Percentiles rank a stretch among this genome's conserved stretches.
Evolutionary conservation across 352 stramenopile species (phyloP).

Genomic region (Phytophthora vignae): DNA sequence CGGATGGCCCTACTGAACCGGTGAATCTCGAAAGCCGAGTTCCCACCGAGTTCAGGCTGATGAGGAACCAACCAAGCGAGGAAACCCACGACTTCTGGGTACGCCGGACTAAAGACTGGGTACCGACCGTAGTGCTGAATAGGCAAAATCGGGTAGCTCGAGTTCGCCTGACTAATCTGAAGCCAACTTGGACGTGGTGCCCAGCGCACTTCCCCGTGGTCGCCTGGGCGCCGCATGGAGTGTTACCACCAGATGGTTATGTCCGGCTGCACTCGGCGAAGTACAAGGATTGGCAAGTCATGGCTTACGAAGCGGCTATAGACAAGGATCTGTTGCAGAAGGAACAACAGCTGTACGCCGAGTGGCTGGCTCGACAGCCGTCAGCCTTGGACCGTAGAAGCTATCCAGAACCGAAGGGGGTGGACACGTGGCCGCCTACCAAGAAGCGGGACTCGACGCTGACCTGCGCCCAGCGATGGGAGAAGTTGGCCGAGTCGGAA

Average conservation of each 20-base stretch:
- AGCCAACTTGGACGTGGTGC: slow-evolving; percentile 93
- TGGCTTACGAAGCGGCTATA: neutral
- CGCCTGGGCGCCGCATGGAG: neutral
- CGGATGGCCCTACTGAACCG: neutral
- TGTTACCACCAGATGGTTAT: neutral
- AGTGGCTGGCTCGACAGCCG: slow-evolving; percentile 1
- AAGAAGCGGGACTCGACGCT: neutral
- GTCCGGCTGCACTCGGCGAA: neutral
- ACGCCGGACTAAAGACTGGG: slow-evolving; percentile 17
- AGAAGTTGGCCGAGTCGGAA: neutral
- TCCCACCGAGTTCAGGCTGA: slow-evolving; percentile 42
- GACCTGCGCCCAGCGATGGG: neutral
- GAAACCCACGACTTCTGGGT: neutral
- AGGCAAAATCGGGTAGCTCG: slow-evolving; percentile 65
- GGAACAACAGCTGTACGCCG: slow-evolving; percentile 1
- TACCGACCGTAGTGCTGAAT: slow-evolving; percentile 54
- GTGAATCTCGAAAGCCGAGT: slow-evolving; percentile 12
- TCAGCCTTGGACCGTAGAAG: neutral
- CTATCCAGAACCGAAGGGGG: neutral
- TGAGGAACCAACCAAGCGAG: neutral
- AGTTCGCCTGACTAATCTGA: slow-evolving; percentile 59
- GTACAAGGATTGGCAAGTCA: neutral
- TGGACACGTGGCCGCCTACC: neutral
- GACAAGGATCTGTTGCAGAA: neutral
- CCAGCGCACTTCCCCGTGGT: slow-evolving; percentile 87